Conservation (phyloP, 2,329 filamentous ascomycete genomes). For the Hawksworthiomyces lignivorus region DNA sequence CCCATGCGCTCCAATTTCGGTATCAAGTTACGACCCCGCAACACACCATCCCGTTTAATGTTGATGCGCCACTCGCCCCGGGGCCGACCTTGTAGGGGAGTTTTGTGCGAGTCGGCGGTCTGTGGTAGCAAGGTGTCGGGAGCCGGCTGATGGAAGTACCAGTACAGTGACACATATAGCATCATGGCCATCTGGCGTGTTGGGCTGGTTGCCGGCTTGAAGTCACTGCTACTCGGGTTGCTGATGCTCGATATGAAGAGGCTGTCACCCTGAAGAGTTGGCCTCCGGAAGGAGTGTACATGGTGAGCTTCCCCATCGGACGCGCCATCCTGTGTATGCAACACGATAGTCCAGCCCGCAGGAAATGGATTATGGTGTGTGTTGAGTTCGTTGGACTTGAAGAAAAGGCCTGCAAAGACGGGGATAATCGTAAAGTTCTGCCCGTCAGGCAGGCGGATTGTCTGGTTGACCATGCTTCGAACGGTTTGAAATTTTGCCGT, state of each 20-base stretch:
- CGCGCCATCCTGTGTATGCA: slow-evolving; percentile 56
- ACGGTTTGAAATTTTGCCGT: no score
- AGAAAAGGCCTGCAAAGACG: slow-evolving; percentile 85
- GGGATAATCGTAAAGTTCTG: slow-evolving; percentile 73
- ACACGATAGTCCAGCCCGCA: slow-evolving; percentile 80
- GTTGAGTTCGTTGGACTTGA: slow-evolving; percentile 73
- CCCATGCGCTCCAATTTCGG: slow-evolving; percentile 94
- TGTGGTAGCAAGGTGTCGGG: slow-evolving; percentile 54
- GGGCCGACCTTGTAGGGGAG: slow-evolving; percentile 63
- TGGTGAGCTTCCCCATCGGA: slow-evolving; percentile 18
- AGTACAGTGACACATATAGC: slow-evolving; percentile 89
- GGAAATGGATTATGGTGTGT: slow-evolving; percentile 65
- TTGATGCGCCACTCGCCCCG: slow-evolving; percentile 80
- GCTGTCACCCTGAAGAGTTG: slow-evolving; percentile 70
- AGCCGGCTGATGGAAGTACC: slow-evolving; percentile 89
- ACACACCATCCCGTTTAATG: slow-evolving; percentile 79
- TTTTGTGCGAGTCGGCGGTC: slow-evolving; percentile 55
- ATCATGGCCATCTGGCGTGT: slow-evolving; percentile 93
- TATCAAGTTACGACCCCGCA: slow-evolving; percentile 73
- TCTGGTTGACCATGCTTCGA: slow-evolving; percentile 25
- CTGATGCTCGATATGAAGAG: slow-evolving; percentile 91
- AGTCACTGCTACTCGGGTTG: slow-evolving; percentile 71
- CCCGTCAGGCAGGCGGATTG: slow-evolving; percentile 76
- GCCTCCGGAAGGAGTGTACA: slow-evolving; percentile 60
- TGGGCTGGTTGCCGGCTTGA: slow-evolving; percentile 69